Conservation (phyloP, 495 filamentous ascomycete species). For the Tricharina praecox region DNA sequence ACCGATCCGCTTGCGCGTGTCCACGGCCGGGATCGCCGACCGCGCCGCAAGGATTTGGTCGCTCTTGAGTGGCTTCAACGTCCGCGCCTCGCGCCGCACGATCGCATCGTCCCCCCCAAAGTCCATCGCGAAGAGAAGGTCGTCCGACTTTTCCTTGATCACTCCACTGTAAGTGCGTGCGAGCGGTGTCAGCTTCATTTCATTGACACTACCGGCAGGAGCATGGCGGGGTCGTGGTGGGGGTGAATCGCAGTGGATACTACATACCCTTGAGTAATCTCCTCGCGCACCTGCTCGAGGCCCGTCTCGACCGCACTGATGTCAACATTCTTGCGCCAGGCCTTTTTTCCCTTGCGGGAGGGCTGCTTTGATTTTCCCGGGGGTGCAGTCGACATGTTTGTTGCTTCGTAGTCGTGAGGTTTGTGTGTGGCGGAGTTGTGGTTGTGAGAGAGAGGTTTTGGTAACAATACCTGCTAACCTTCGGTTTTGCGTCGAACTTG, state of each 20-base stretch:
- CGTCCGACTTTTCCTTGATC: conserved; percentile 38
- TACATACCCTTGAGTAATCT: conserved; percentile 68
- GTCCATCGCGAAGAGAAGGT: conserved; percentile 66
- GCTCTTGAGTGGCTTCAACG: conserved; percentile 58
- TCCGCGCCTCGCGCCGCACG: conserved; percentile 43
- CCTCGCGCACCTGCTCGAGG: conserved; percentile 65
- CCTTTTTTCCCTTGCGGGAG: conserved; percentile 92
- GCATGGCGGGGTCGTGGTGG: too few relatives aligned
- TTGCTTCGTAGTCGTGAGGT: too few relatives aligned
- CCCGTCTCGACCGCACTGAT: conserved; percentile 68
- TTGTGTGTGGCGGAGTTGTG: too few relatives aligned
- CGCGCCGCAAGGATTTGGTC: conserved; percentile 81
- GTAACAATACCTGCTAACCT: too few relatives aligned
- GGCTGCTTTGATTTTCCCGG: conserved; percentile 51
- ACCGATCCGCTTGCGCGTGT: conserved; percentile 53
- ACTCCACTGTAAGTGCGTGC: conserved; percentile 62
- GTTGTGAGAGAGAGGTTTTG: too few relatives aligned
- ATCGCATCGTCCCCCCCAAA: conserved; percentile 47
- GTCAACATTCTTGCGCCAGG: conserved; percentile 96
- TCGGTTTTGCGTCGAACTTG: too few relatives aligned
- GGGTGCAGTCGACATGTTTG: conserved; percentile 33
- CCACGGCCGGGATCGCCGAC: conserved; percentile 61
- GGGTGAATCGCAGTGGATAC: not conserved
- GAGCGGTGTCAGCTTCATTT: too few relatives aligned
- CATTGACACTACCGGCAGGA: too few relatives aligned